phyloP scores from a whole-genome alignment of 202 grass and related monocot species.

The Schoenoplectus tabernaemontani region DNA sequence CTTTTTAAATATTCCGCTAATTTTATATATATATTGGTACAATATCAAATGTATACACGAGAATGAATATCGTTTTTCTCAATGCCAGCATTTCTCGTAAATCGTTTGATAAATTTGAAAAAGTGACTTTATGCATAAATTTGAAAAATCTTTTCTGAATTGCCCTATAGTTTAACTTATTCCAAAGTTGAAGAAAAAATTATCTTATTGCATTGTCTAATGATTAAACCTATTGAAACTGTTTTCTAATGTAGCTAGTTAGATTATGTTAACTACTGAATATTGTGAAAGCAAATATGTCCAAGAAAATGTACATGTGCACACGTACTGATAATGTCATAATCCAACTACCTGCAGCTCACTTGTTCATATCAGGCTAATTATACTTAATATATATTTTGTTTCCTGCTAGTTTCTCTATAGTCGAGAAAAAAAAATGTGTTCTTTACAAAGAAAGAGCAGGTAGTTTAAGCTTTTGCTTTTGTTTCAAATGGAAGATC shows the following conservation, averaged over 20 bases:
- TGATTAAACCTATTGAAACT: neutral
- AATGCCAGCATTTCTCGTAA: neutral
- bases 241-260: neutral
- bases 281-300: neutral
- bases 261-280: neutral
- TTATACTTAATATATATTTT: neutral
- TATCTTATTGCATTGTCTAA: neutral
- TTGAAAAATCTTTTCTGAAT: neutral
- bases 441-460: too few relatives aligned
- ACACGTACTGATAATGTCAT: neutral
- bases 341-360: neutral
- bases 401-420: neutral
- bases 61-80: neutral
- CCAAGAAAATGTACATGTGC: neutral
- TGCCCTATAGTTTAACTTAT: neutral
- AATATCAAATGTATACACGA: neutral
- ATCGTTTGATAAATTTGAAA: too few relatives aligned
- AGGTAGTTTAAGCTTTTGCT: too few relatives aligned
- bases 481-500: too few relatives aligned
- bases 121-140: too few relatives aligned
- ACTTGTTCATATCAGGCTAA: slow-evolving; percentile 14
- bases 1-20: too few relatives aligned
- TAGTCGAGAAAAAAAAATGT: neutral
- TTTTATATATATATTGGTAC: neutral
- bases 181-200: neutral